Evolutionary conservation across 2,329 filamentous ascomycete genomes (phyloP), one percentile per base, ranked within the genome.

Genomic region (Lomentospora prolificans): DNA sequence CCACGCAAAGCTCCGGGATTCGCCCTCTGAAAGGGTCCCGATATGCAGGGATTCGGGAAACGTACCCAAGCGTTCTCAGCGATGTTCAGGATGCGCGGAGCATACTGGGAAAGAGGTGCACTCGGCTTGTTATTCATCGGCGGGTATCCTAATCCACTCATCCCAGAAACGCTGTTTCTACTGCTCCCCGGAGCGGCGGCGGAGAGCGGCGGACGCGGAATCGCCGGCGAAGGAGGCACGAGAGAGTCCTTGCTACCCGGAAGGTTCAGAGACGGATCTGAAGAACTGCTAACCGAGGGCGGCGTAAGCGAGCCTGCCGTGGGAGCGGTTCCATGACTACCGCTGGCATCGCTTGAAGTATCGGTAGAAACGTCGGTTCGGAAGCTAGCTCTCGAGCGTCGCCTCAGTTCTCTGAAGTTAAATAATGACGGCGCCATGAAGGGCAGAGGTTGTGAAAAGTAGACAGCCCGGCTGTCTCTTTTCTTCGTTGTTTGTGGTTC

Each of bases 41-140:
- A n/a, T n/a, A n/a, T n/a, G n/a, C n/a, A 33, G 12, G 30, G 30
- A 12, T 12, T 6, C 24, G 57, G 57, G 54, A 58, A 62, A 75
- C 84, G 64, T 80, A 95, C 90, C 87, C 90, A 95, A 57, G 89
- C 85, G 62, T 87, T 88, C 61, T 96, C 89, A 8, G 82, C 76
- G 39, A 96, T 76, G 31, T 91, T 96, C 46, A 85, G 73, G 39
- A 96, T 81, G 62, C 83, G 82, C 24, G 92, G 91, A 28, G 90
- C 87, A 70, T 89, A 92, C 46, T 86, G 83, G 55, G 90, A 96
- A 17, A 84, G 79, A 6, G 86, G 81, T 59, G 80, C 71, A 60
- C 74, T 78, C 56, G 72, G 75, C 17, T 31, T 39, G 17, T n/a
- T 48, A 33, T 51, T 55, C 53, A 55, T 27, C 17, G 28, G 39